These are phyloP conservation scores for Inosperma sp. DNA, from an alignment of 768 basidiomycete species.

Conservation along the genomic window DNA sequence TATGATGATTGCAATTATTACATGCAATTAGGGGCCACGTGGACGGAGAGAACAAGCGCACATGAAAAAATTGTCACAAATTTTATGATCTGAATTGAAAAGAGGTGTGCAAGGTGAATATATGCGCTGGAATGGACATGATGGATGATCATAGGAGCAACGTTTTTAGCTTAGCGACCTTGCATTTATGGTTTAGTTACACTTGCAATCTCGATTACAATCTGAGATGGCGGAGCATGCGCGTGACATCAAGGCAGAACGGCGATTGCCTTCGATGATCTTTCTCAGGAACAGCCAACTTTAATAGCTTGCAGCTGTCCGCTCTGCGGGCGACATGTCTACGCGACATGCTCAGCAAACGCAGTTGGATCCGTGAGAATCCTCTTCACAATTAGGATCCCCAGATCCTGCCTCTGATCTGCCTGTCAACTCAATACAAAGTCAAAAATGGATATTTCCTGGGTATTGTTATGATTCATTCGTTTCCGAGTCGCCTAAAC, in stretches of 20 bases:
- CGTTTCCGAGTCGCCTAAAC: slow-evolving; percentile 26
- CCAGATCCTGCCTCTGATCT: slow-evolving; percentile 33
- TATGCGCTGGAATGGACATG: no score
- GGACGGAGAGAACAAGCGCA: no score
- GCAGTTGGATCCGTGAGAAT: slow-evolving; percentile 36
- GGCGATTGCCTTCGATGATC: slow-evolving; percentile 33
- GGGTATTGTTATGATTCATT: slow-evolving; percentile 37
- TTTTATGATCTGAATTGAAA: no score
- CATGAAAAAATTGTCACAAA: no score
- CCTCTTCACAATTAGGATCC: slow-evolving; percentile 40
- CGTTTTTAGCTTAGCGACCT: neutral
- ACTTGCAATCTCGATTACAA: slow-evolving; percentile 8
- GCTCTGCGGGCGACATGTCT: slow-evolving; percentile 37
- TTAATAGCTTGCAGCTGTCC: slow-evolving; percentile 33
- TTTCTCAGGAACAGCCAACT: slow-evolving; percentile 32
- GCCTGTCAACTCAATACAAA: slow-evolving; percentile 58
- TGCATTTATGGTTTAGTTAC: slow-evolving; percentile 9
- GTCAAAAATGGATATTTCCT: slow-evolving; percentile 43
- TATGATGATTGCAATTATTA: no score
- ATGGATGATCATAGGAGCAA: no score
- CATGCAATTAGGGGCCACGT: no score
- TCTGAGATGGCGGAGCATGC: slow-evolving; percentile 15
- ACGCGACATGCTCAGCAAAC: slow-evolving; percentile 26
- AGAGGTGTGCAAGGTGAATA: no score
- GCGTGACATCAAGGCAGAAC: slow-evolving; percentile 34